These are phyloP conservation scores for Diddensiella transvaalensis DNA, from an alignment of 805 yeast genomes.

Conservation along the genomic window DNA sequence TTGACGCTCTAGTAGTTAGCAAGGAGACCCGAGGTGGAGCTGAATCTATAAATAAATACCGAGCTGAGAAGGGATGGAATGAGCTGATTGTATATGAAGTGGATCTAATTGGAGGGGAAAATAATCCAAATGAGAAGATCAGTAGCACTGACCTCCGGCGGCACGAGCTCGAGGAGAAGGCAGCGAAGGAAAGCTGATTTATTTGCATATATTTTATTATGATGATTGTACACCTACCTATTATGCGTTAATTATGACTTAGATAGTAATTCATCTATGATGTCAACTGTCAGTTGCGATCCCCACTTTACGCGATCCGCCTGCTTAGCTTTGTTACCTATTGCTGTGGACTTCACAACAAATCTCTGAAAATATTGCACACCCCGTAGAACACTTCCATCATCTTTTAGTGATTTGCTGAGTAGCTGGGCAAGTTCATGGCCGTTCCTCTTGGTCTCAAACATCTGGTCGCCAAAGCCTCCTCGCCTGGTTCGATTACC, in stretches of 20 bases:
- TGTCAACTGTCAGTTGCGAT: constrained; percentile 48
- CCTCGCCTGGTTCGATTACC: constrained; percentile 7
- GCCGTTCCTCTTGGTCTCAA: constrained; percentile 42
- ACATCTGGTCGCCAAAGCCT: constrained; percentile 23
- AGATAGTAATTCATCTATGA: constrained; percentile 44
- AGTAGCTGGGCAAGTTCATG: constrained; percentile 46
- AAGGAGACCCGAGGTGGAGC: constrained; percentile 79
- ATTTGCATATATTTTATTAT: background rate
- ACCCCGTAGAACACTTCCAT: constrained; percentile 60
- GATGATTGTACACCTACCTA: background rate
- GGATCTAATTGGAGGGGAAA: constrained; percentile 64
- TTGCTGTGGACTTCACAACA: constrained; percentile 36
- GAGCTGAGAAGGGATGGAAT: constrained; percentile 54
- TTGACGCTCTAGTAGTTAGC: constrained; percentile 78
- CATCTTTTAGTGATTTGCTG: constrained; percentile 46
- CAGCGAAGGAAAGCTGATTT: background rate
- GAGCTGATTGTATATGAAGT: constrained; percentile 51
- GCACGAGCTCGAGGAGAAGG: constrained; percentile 27
- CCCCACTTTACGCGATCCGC: constrained; percentile 66
- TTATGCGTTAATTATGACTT: background rate
- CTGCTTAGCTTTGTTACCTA: constrained; percentile 45
- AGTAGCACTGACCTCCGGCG: constrained; percentile 80
- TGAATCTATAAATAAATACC: constrained; percentile 58
- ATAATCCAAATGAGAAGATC: constrained; percentile 57
- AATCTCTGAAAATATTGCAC: constrained; percentile 52